These are phyloP conservation scores for Actinidia arguta DNA, from an alignment of 179 eudicot genomes.

Conservation along the genomic window DNA sequence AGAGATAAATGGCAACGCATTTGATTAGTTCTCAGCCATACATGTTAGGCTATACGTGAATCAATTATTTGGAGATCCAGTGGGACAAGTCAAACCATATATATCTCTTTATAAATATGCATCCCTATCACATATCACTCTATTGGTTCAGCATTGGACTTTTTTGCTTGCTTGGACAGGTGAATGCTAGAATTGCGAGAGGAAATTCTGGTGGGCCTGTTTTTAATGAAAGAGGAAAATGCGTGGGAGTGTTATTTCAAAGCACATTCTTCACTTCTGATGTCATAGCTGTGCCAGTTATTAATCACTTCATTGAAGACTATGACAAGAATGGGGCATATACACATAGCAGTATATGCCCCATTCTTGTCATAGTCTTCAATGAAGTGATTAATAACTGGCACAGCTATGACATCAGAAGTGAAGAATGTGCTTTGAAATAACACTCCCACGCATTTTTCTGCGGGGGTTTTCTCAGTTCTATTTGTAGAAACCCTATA, in stretches of 20 bases:
- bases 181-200: too few relatives aligned
- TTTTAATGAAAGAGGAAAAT: neutral
- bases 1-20: too few relatives aligned
- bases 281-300: neutral
- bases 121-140: too few relatives aligned
- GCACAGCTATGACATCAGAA: neutral
- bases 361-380: constrained; percentile 17
- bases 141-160: too few relatives aligned
- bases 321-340: constrained; percentile 9
- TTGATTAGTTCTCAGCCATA: too few relatives aligned
- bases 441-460: neutral
- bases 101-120: too few relatives aligned
- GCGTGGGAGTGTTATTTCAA: neutral
- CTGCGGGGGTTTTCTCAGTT: neutral
- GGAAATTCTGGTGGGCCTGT: neutral
- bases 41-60: too few relatives aligned
- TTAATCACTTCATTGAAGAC: constrained; percentile 3
- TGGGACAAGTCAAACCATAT: too few relatives aligned
- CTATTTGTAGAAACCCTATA: too few relatives aligned
- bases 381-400: neutral
- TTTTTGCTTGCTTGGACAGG: too few relatives aligned
- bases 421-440: neutral
- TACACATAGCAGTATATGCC: neutral
- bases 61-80: too few relatives aligned
- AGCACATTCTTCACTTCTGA: neutral